Evolutionary conservation across 176 grass and related monocot genomes (phyloP), one percentile per base, ranked within the genome.

Genomic region (Aechmea fasciata): DNA sequence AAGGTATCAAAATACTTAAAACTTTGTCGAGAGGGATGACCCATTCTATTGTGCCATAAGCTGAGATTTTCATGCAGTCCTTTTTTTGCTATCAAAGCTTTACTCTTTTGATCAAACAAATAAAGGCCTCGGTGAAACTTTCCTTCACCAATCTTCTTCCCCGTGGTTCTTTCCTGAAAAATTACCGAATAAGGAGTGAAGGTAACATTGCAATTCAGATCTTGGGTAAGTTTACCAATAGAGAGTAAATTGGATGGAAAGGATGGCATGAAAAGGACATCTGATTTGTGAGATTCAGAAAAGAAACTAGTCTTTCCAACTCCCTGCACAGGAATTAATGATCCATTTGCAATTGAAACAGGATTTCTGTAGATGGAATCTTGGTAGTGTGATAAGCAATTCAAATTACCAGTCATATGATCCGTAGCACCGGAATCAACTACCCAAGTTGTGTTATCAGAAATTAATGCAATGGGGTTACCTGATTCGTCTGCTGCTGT

Each of bases 401-500:
- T 33, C 47, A 47, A 25, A 48, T 69, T 47, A 48, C 15, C 47
- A 13, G 67, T 11, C 67, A 69, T 69, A 48, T 69, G 67, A 14
- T 69, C 67, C 13, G 25, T 33, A 69, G 67, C 67, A 69, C 67
- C 67, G 1, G 67, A 69, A 69, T 69, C 67, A 11, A 69, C 49
- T 19, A 69, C 14, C 25, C 67, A 69, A 69, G 25, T 69, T 11
- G 8, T 69, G 10, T 33, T 41, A 33, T n/a, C 49, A 33, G 67
- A 69, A 17, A 69, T 48, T 47, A 69, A 69, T 25, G 67, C 67
- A 69, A 17, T 48, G 8, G 15, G 19, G 17, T 33, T 69, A 69
- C n/a, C 25, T 11, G 6, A 49, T 48, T 33, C 25, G 17, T 11
- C 14, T 11, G 22, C 67, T 69, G 47, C 10, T 25, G 2, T 15